Percentiles rank a stretch among this genome's conserved stretches.
Evolutionary conservation across 805 yeast genomes (phyloP).

Genomic region (Ogataea paraovalis): DNA sequence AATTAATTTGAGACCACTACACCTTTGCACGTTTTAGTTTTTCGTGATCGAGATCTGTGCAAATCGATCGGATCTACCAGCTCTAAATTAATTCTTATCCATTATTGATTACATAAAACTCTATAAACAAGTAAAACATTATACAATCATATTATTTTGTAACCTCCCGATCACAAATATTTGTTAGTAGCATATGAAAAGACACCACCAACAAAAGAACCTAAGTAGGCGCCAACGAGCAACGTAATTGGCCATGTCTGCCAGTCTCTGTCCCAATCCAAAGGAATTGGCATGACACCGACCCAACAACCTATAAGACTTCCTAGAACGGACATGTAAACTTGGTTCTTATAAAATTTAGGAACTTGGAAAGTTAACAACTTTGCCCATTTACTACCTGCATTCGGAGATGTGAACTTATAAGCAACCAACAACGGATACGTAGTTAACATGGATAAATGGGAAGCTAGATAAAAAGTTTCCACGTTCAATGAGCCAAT

Average conservation of each 20-base stretch:
- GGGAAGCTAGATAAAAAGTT: constrained; percentile 59
- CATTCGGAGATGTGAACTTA: constrained; percentile 36
- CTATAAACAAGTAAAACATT: background rate
- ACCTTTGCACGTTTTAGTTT: no score
- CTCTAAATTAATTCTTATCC: no score
- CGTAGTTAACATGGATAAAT: constrained; percentile 53
- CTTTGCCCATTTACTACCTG: constrained; percentile 24
- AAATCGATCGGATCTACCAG: no score
- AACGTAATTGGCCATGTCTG: constrained; percentile 93
- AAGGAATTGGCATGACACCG: constrained; percentile 89
- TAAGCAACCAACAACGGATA: constrained; percentile 61
- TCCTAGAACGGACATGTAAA: constrained; percentile 40
- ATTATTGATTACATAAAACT: no score
- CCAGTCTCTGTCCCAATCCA: constrained; percentile 98
- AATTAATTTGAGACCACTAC: no score
- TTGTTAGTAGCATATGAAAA: constrained; percentile 14
- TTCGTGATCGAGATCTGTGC: no score
- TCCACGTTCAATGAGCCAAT: constrained; percentile 46
- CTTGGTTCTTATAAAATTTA: constrained; percentile 26
- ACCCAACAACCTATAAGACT: constrained; percentile 75
- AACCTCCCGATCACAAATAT: background rate
- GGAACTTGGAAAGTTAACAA: constrained; percentile 30
- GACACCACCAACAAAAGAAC: constrained; percentile 56
- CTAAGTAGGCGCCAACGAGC: constrained; percentile 70
- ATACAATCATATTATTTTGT: background rate